Conservation (phyloP, 805 yeast species). For the Cyberlindnera maclurae region DNA sequence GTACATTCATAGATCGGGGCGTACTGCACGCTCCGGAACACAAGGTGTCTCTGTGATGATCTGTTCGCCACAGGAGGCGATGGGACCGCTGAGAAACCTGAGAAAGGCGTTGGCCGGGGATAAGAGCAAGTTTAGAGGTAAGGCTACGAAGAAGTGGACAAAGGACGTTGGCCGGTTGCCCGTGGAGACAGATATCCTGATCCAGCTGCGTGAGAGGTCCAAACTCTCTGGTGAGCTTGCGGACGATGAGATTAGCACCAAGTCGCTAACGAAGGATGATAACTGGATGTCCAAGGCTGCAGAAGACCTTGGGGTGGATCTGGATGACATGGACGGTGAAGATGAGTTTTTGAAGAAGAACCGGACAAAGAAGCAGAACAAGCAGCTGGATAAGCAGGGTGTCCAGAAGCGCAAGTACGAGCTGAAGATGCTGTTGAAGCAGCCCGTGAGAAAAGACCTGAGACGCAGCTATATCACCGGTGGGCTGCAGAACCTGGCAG, state of each 20-base stretch:
- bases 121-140: conserved; percentile 23
- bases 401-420: conserved; percentile 40
- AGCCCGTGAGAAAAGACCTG: conserved; percentile 53
- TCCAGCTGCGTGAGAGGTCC: conserved; percentile 65
- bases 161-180: conserved; percentile 64
- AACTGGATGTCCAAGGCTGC: conserved; percentile 88
- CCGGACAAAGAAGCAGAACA: conserved; percentile 46
- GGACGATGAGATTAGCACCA: conserved; percentile 55
- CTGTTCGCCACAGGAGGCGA: conserved; percentile 89
- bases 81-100: conserved; percentile 78
- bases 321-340: conserved; percentile 68
- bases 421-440: conserved; percentile 42
- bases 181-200: conserved; percentile 65
- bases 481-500: conserved; percentile 73
- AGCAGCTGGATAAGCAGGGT: conserved; percentile 46
- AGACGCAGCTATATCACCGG: conserved; percentile 74
- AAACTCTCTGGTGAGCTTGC: conserved; percentile 66
- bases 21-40: conserved; percentile 93
- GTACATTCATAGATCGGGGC: conserved; percentile 92
- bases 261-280: conserved; percentile 59
- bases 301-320: conserved; percentile 80
- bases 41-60: conserved; percentile 94
- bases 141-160: conserved; percentile 36
- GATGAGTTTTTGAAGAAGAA: conserved; percentile 62
- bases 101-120: conserved; percentile 45